Conservation (phyloP, 306 rosid genomes). For the Vicia sativa region DNA sequence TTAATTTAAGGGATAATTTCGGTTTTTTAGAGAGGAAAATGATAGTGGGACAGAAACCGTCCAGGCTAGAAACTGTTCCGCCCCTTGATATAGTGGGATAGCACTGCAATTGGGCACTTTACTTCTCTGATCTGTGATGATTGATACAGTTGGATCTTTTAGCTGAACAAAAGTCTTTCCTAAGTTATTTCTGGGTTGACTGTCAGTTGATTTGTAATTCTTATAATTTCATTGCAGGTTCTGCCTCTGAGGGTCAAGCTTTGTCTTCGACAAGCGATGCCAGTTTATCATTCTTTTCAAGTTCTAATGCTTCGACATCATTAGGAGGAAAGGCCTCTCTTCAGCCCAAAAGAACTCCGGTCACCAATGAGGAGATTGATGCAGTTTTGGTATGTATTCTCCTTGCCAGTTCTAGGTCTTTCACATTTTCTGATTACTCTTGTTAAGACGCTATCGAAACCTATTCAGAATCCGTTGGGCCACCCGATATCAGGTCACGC, state of each 20-base stretch:
- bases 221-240: slow-evolving; percentile 50
- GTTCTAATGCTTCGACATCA: slow-evolving; percentile 51
- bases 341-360: slow-evolving; percentile 89
- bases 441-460: too few relatives aligned
- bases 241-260: slow-evolving; percentile 53
- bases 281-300: slow-evolving; percentile 51
- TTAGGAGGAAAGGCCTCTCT: slow-evolving; percentile 91
- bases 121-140: neutral
- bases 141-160: slow-evolving; percentile 12
- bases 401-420: slow-evolving; percentile 8
- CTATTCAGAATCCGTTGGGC: too few relatives aligned
- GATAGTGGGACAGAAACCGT: too few relatives aligned
- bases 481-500: too few relatives aligned
- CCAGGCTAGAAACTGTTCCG: too few relatives aligned
- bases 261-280: slow-evolving; percentile 45
- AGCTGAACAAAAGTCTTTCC: neutral
- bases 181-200: neutral
- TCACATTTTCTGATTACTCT: slow-evolving; percentile 16
- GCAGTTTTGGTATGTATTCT: slow-evolving; percentile 78
- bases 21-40: too few relatives aligned
- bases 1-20: too few relatives aligned
- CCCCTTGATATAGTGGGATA: too few relatives aligned
- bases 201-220: neutral
- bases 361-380: slow-evolving; percentile 86
- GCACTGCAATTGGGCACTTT: too few relatives aligned